Percentiles rank a stretch among this genome's conserved stretches.
Evolutionary conservation across 768 basidiomycete genomes (phyloP).

Genomic region (Favolaschia claudopus): DNA sequence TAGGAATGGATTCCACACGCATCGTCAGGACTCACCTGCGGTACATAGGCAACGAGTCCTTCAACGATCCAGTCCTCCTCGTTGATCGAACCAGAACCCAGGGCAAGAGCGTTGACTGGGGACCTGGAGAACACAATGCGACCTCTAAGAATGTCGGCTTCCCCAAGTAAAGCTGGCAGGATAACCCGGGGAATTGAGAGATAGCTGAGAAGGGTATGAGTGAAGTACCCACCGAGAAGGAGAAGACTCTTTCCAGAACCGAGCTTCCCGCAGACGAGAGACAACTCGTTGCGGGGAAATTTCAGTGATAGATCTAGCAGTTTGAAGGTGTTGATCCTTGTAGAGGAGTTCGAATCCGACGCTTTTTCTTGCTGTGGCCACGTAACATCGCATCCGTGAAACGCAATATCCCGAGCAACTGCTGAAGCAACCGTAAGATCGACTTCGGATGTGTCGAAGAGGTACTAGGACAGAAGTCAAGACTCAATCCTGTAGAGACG

Average conservation of each 20-base stretch:
- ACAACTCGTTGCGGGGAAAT: constrained; percentile 84
- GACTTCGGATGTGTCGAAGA: constrained; percentile 67
- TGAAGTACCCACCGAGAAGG: constrained; percentile 62
- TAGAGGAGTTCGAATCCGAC: constrained; percentile 43
- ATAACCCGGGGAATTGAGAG: too few relatives aligned
- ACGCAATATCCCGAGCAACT: constrained; percentile 67
- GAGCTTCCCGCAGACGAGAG: constrained; percentile 87
- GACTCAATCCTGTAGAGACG: too few relatives aligned
- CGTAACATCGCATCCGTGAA: constrained; percentile 86
- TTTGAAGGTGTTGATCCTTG: constrained; percentile 81
- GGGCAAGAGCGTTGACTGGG: constrained; percentile 77
- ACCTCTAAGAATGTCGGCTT: constrained; percentile 84
- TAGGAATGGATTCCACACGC: constrained; percentile 38
- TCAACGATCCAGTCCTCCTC: constrained; percentile 77
- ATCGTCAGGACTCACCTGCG: constrained; percentile 62
- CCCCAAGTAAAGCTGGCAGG: constrained; percentile 88
- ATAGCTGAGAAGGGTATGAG: too few relatives aligned
- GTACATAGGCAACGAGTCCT: constrained; percentile 87
- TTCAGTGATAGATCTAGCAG: constrained; percentile 77
- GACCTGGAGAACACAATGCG: constrained; percentile 85
- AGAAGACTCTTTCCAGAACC: constrained; percentile 90
- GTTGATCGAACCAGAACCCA: constrained; percentile 51
- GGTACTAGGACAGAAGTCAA: not conserved
- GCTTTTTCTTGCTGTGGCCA: constrained; percentile 74
- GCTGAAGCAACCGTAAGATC: constrained; percentile 63